Evolutionary conservation across 257 asterid species (phyloP), one percentile per base, ranked within the genome.

Genomic region (Nicotiana noctiflora): DNA sequence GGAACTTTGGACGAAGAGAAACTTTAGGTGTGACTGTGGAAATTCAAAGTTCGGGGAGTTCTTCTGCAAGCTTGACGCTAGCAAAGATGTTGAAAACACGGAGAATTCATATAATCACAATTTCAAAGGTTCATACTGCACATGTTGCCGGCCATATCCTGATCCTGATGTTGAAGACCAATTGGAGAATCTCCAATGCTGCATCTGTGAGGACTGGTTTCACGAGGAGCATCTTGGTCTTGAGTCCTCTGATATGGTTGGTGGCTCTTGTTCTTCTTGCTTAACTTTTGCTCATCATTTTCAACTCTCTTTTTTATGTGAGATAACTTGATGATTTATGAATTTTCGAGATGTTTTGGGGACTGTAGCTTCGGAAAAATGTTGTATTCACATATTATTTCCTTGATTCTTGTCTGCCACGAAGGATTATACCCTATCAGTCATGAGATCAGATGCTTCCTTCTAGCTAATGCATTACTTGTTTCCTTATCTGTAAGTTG

Each of bases 191-290:
- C 92, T 94, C 61, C 99, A 96, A 62, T 96, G 99, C 79, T 94
- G 98, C 66, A 88, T 93, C 60, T 96, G 98, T 66, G 99, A 96
- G 90, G 99, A 95, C 85, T 95, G 99, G 99, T 95, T 92, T 87
- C 99, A 95, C 70, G 99, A 93, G 89, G 96, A 90, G 84, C 99
- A 95, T 89, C 90, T 95, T 29, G 95, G 93, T 49, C 96, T 93
- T 72, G 88, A 86, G 80, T 80, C 91, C 80, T 18, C 89, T 75
- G 89, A 90, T 66, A 89, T 89, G 99, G 99, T 93, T 76, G 79
- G 90, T 79, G 40, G 29, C 66, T 66, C 52, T 25, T 77, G 32
- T 63, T 62, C 65, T 79, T 64, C 53, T 37, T 78, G 31, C 56
- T 66, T 17, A 49, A 63, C 21, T 37, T 86, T 53, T 66, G 79